Evolutionary conservation across 1,284 basidiomycete genomes (phyloP), one percentile per base, ranked within the genome.

Genomic region (Vanrija sp.): DNA sequence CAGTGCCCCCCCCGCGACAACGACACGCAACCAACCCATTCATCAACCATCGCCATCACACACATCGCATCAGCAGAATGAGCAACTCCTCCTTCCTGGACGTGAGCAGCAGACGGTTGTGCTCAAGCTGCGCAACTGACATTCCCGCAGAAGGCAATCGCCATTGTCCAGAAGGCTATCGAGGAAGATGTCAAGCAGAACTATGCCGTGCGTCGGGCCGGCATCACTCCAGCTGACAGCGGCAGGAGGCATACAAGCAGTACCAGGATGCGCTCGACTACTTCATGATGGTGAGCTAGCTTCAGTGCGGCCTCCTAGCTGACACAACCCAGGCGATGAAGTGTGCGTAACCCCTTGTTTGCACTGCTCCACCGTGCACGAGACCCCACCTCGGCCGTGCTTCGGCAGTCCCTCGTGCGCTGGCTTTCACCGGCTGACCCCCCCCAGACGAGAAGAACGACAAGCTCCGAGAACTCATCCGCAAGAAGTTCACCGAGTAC

Each of bases 241-340:
- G 7, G 21, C 55, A 84, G 44, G 92, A 95, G 71, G 93, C 94
- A 18, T 95, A 91, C 83, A 94, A 91, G 79, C 85, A 87, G 65
- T 93, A 92, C 77, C 88, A 90, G 79, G 96, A 98, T 81, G 84
- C 91, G 4, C 83, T 98, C 57, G 95, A 98, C 74, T 98, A 96
- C 78, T 98, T 98, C 76, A 93, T 98, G 88, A 88, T 98, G 78
- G 82, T 87, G 54, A 64, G 71, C 58, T 45, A 5, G 7, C 10
- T 16, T 16, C 26, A 28, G 19, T 6, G 5, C 29, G 38, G 18
- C 18, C 21, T 16, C 6, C 9, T 3, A 26, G 44, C 60, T 65
- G 43, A 61, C 61, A 14, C 25, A 23, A 23, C 16, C 4, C 61
- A 77, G 74, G 73, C 73, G 6, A 78, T 78, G 77, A 89, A 88